Evolutionary conservation across 179 eudicot species (phyloP).

Genomic region (Actinidia arguta): DNA sequence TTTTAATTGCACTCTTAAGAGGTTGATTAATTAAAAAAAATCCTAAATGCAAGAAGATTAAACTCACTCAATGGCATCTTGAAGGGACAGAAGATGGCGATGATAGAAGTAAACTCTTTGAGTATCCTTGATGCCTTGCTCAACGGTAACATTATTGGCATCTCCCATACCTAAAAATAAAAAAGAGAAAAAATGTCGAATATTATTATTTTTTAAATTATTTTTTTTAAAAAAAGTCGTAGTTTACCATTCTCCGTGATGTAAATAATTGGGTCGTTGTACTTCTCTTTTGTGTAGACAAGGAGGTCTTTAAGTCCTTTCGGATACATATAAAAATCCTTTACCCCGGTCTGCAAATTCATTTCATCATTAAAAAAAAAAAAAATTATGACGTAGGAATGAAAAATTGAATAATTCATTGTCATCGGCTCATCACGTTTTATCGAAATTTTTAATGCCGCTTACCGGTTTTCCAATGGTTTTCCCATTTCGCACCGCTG

Average conservation of each 20-base stretch:
- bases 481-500: conserved; percentile 26
- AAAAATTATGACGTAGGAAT: no score
- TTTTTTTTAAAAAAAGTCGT: no score
- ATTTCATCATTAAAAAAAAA: background rate
- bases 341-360: conserved; percentile 36
- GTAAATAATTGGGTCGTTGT: conserved; percentile 35
- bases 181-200: background rate
- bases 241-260: conserved; percentile 45
- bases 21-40: no score
- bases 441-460: background rate
- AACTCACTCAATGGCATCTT: conserved; percentile 48
- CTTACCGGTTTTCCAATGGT: conserved; percentile 28
- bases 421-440: background rate
- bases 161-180: conserved; percentile 23
- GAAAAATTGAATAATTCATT: background rate
- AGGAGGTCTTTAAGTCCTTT: conserved; percentile 35
- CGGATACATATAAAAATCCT: conserved; percentile 32
- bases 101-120: conserved; percentile 26
- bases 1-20: no score
- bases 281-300: conserved; percentile 29
- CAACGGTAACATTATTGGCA: background rate
- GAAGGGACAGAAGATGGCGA: conserved; percentile 39
- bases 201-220: background rate
- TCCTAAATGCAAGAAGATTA: no score
- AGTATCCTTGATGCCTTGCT: conserved; percentile 19